phyloP scores from a whole-genome alignment of 768 basidiomycete genomes.

The Termitomyces sp. region DNA sequence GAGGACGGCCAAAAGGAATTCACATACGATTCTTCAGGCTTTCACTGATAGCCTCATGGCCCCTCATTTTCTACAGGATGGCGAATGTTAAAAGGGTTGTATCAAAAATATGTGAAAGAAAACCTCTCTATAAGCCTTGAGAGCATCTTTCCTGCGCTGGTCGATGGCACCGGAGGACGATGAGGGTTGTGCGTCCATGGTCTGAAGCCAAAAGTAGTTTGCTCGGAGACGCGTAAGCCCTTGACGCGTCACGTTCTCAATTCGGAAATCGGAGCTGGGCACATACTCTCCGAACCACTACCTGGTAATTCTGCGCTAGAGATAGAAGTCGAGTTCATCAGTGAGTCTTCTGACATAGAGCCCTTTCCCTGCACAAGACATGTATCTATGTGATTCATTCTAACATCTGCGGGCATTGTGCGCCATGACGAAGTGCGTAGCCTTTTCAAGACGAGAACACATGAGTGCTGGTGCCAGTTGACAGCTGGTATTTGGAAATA shows the following conservation, averaged over 20 bases:
- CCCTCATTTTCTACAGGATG: constrained; percentile 80
- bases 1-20: not conserved
- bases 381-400: no score
- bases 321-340: no score
- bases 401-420: no score
- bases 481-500: no score
- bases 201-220: constrained; percentile 7
- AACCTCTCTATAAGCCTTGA: constrained; percentile 76
- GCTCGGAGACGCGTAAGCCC: constrained; percentile 33
- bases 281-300: no score
- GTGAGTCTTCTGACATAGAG: no score
- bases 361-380: no score
- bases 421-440: no score
- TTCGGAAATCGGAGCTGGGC: not conserved
- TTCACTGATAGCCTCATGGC: constrained; percentile 83
- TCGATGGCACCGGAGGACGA: constrained; percentile 62
- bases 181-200: constrained; percentile 42
- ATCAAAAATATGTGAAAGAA: constrained; percentile 2
- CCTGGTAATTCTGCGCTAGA: no score
- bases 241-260: constrained; percentile 6
- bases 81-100: constrained; percentile 8
- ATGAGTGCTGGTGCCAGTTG: no score
- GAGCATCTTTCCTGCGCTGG: constrained; percentile 64
- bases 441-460: no score
- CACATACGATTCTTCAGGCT: constrained; percentile 84